Base-by-base conservation (phyloP, 1,139 yeast species). In the Debaryomyces robertsiae region DNA sequence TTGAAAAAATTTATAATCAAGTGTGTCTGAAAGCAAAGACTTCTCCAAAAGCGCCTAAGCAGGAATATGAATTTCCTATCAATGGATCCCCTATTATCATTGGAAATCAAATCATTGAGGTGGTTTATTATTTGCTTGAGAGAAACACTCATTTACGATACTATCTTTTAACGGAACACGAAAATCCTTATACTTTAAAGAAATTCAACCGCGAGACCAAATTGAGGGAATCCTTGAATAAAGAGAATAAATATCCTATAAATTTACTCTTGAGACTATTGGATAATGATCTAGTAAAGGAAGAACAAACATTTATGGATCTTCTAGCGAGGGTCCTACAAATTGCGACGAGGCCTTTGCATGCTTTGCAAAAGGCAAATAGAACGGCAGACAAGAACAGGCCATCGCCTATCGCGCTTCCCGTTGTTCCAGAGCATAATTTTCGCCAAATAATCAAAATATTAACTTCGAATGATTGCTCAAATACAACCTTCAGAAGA, bases 161-260 rank as follows among this genome's bases (percentile, higher is more conserved):
- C 53, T 90, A 82, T 55, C 82, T 91, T 55, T 69, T 91, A 44
- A 81, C 86, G 4, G 96, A 89, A 50, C 96, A 89, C 56, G 96
- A 90, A 29, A 75, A 73, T 38, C 69, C 80, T 23, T 67, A 78
- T 41, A 58, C 79, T 15, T 55, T 72, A 39, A 80, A 75, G 50
- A 77, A 76, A 43, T 47, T 60, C 33, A 69, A 65, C 44, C 65
- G 65, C 25, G 73, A 70, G 45, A 46, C 58, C 28, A 72, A 67
- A 48, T 63, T 62, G 43, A 73, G 70, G 44, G 71, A 69, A 22
- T 53, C 63, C 2, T 53, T 55, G 4, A 53, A 61, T 47, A 80
- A 69, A 47, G 75, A 69, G 44, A 75, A 69, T 38, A 81, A 73
- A 54, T 88, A 74, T 59, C 95, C 96, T 1, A 76, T 91, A 49